These are phyloP conservation scores for Botryotinia globosa DNA, from an alignment of 2,329 filamentous ascomycete genomes.

Conservation along the genomic window DNA sequence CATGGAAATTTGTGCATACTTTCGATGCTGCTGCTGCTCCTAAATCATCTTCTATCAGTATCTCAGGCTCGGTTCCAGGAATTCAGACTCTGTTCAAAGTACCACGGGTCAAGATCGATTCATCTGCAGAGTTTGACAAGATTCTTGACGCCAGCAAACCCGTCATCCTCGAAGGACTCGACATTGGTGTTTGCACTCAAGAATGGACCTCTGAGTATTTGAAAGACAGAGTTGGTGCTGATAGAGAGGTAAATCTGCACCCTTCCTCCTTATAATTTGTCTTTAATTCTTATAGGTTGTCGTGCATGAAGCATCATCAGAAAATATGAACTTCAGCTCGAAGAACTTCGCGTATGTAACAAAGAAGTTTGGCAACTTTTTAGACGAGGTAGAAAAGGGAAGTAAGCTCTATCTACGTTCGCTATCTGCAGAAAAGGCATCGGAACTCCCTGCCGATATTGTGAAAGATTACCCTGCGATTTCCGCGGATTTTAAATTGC, in stretches of 20 bases:
- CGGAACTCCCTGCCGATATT: slow-evolving; percentile 67
- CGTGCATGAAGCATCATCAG: slow-evolving; percentile 65
- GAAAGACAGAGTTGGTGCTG: slow-evolving; percentile 55
- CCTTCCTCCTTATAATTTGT: slow-evolving; percentile 4
- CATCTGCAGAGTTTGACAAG: slow-evolving; percentile 55
- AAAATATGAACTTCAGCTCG: slow-evolving; percentile 73
- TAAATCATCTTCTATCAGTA: background rate
- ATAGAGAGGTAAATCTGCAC: slow-evolving; percentile 52
- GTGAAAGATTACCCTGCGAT: slow-evolving; percentile 68
- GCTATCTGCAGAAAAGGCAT: slow-evolving; percentile 66
- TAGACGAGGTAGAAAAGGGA: slow-evolving; percentile 57
- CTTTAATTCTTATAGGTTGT: slow-evolving; percentile 53
- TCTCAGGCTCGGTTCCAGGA: background rate
- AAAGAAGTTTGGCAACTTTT: slow-evolving; percentile 64
- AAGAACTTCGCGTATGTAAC: slow-evolving; percentile 82
- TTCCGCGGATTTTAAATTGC: slow-evolving; percentile 67
- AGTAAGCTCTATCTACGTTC: slow-evolving; percentile 74
- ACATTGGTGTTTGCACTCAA: slow-evolving; percentile 65
- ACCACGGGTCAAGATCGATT: slow-evolving; percentile 51
- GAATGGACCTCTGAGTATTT: slow-evolving; percentile 71
- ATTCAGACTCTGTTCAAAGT: slow-evolving; percentile 40
- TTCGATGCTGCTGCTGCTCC: slow-evolving; percentile 19
- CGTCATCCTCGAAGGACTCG: slow-evolving; percentile 60
- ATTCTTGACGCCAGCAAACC: slow-evolving; percentile 59
- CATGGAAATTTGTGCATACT: slow-evolving; percentile 32